phyloP scores from a whole-genome alignment of 495 filamentous ascomycete genomes.

The Alectoria sarmentosa region DNA sequence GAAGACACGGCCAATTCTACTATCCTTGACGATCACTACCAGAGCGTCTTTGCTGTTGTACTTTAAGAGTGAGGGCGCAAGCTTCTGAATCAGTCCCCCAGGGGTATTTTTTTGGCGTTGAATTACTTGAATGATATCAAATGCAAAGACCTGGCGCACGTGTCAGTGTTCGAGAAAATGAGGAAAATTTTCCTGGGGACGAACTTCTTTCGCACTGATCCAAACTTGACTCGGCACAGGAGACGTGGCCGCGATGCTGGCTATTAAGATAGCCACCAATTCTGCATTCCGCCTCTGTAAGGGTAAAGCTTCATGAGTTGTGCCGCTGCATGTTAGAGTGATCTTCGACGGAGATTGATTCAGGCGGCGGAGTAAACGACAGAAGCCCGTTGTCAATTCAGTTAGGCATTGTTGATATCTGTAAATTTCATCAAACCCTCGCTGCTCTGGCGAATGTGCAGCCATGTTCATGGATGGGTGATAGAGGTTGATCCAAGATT shows the following conservation, averaged over 20 bases:
- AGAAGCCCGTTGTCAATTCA: not conserved
- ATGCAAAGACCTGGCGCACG: too few relatives aligned
- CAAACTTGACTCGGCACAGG: not conserved
- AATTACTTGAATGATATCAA: too few relatives aligned
- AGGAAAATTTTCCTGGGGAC: not conserved
- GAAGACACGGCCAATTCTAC: not conserved
- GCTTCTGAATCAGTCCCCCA: not conserved
- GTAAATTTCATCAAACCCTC: not conserved
- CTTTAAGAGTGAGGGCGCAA: not conserved
- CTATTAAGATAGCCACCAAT: constrained; percentile 1
- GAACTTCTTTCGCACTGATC: not conserved
- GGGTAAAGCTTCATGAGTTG: not conserved
- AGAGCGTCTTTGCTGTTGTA: not conserved
- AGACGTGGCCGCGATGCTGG: not conserved
- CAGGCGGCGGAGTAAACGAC: not conserved
- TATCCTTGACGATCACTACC: not conserved
- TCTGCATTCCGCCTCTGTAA: constrained; percentile 1
- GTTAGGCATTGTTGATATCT: constrained; percentile 14
- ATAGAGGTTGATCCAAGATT: constrained; percentile 5
- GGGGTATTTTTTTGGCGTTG: too few relatives aligned
- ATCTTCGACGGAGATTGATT: not conserved
- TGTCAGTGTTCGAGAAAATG: not conserved
- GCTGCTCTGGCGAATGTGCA: not conserved
- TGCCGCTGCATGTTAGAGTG: not conserved
- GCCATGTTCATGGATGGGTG: not conserved